Evolutionary conservation across 345 rosid genomes (phyloP).

Genomic region (Ceriops tagal): DNA sequence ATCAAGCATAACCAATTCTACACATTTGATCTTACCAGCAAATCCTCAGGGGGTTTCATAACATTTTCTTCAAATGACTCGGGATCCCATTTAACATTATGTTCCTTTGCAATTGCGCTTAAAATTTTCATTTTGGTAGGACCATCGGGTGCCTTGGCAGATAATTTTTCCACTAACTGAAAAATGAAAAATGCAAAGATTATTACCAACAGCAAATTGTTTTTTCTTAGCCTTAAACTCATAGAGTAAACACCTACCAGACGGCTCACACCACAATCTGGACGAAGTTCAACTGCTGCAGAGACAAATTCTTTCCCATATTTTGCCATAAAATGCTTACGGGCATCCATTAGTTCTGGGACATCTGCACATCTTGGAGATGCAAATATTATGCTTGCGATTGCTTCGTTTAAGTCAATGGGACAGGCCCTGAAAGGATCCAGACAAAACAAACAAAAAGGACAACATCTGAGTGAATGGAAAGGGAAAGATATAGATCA

Average conservation of each 20-base stretch:
- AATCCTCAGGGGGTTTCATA: constrained; percentile 45
- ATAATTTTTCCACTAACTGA: constrained; percentile 79
- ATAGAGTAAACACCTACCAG: constrained; percentile 43
- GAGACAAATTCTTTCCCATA: constrained; percentile 84
- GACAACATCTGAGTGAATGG: too few relatives aligned
- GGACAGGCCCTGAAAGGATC: constrained; percentile 53
- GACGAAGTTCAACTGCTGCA: constrained; percentile 70
- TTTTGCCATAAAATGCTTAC: constrained; percentile 69
- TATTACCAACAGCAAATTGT: constrained; percentile 3
- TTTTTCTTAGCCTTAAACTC: background rate
- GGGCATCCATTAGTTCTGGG: constrained; percentile 63
- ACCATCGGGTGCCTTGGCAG: constrained; percentile 82
- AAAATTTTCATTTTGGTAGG: constrained; percentile 68
- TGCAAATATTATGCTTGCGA: constrained; percentile 64
- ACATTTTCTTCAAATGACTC: constrained; percentile 53
- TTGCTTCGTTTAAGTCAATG: constrained; percentile 75
- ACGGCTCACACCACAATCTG: constrained; percentile 84
- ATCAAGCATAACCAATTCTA: constrained; percentile 1
- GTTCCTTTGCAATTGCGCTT: constrained; percentile 72
- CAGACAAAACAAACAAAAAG: background rate
- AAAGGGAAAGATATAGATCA: too few relatives aligned
- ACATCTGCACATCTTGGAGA: constrained; percentile 79
- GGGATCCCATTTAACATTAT: constrained; percentile 74
- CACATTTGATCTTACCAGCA: constrained; percentile 41
- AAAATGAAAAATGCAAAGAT: constrained; percentile 11